Evolutionary conservation across 352 stramenopile species (phyloP), one percentile per base, ranked within the genome.

Genomic region (Pelagophyceae sp.): DNA sequence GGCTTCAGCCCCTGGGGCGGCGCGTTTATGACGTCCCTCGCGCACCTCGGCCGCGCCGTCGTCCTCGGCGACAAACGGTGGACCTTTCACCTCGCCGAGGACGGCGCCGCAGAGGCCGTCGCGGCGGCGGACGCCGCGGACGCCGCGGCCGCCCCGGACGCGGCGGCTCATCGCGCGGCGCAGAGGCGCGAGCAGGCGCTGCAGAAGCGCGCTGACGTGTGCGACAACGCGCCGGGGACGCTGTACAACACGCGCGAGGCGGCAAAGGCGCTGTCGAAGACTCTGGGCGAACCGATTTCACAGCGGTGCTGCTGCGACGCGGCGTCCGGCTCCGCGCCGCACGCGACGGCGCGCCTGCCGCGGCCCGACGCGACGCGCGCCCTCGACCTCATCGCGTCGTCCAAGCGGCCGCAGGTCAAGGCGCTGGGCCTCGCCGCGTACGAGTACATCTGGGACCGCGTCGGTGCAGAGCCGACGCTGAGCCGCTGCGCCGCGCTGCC

Each of bases 1-100:
- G 67, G 67, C 67, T 74, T 74, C 67, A 60, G 35, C 17, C 67
- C 67, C 35, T 74, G 67, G 67, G 67, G 67, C 35, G 67, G 67
- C 35, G 67, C 67, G 35, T 58, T 74, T 19, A 50, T 74, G 35
- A 37, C 67, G 5, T 35, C 6, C 17, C 67, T 74, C 35, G 67
- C 67, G 15, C 67, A 74, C 38, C 17, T 74, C 67, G 67, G 67
- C 33, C 67, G 67, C 35, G 67, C 67, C 67, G 35, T 74, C 15
- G 67, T 74, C 5, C 35, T 74, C 3, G 67, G 67, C 11, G 67
- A 58, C 38, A 74, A 74, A 37, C 67, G 67, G 20, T 74, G 67
- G 67, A 74, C 67, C 2, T 74, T 74, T n/a, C 67, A 74, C 38
- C 38, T 74, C 33, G 67, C 67, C 11, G 67, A 1, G 17, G 67